These are phyloP conservation scores for Pseudogymnoascus pannorum DNA, from an alignment of 2,329 filamentous ascomycete species.

Conservation along the genomic window DNA sequence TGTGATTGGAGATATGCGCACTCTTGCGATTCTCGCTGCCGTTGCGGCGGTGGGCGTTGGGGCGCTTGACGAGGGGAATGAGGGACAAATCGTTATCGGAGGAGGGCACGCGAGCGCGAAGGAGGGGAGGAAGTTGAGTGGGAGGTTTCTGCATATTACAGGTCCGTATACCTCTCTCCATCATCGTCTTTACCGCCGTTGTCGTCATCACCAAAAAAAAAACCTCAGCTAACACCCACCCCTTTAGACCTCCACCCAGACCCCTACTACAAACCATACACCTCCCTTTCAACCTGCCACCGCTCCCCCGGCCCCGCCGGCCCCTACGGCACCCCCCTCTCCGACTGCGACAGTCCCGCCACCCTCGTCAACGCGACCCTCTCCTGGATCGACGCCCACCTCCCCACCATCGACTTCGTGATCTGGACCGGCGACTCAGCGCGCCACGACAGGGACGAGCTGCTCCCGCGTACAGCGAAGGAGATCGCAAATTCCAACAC, in stretches of 20 bases:
- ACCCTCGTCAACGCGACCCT: slow-evolving; percentile 82
- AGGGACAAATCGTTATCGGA: not conserved
- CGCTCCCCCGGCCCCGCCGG: slow-evolving; percentile 69
- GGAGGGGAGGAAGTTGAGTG: slow-evolving; percentile 42
- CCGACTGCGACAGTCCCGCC: slow-evolving; percentile 80
- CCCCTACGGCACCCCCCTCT: slow-evolving; percentile 74
- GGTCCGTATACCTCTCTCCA: slow-evolving; percentile 44
- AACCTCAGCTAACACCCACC: not conserved
- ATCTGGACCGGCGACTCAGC: slow-evolving; percentile 90
- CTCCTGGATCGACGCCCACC: slow-evolving; percentile 72
- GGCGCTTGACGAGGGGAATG: not conserved
- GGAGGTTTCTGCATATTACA: slow-evolving; percentile 82
- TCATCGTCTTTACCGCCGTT: slow-evolving; percentile 13
- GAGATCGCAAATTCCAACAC: slow-evolving; percentile 76
- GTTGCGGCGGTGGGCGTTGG: not conserved
- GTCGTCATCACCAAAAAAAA: not conserved
- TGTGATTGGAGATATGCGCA: not conserved
- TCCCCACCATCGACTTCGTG: slow-evolving; percentile 82
- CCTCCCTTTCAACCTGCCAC: slow-evolving; percentile 72
- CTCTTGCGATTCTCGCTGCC: not conserved
- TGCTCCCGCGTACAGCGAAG: slow-evolving; percentile 63
- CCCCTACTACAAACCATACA: slow-evolving; percentile 72
- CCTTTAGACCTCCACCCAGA: slow-evolving; percentile 82
- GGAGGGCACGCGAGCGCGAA: not conserved
- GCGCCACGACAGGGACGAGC: slow-evolving; percentile 81